Conservation (phyloP, 495 filamentous ascomycete species). For the Letharia columbiana region DNA sequence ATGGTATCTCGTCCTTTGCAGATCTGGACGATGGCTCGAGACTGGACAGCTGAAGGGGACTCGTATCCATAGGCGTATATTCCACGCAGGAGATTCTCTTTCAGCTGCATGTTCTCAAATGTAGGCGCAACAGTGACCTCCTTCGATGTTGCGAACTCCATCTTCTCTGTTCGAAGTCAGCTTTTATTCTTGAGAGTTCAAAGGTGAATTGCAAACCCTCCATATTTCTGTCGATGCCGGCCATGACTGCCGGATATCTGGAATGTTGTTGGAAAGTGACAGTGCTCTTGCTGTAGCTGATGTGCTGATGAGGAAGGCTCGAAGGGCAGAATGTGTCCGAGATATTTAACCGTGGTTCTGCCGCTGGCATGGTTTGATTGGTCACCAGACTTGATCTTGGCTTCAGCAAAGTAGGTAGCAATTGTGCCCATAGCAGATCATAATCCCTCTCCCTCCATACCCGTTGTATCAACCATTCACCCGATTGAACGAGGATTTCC, state of each 20-base stretch:
- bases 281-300: neutral
- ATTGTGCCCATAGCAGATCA: neutral
- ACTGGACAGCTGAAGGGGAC: slow-evolving; percentile 93
- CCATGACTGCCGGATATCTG: slow-evolving; percentile 47
- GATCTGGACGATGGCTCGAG: slow-evolving; percentile 94
- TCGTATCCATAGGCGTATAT: slow-evolving; percentile 99
- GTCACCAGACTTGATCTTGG: neutral
- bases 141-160: slow-evolving; percentile 96
- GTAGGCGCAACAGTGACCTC: slow-evolving; percentile 83
- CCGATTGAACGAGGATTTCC: no score
- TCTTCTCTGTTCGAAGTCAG: slow-evolving; percentile 54
- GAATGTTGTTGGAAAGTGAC: neutral
- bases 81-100: slow-evolving; percentile 91
- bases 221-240: slow-evolving; percentile 84
- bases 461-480: no score
- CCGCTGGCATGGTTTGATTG: slow-evolving; percentile 15
- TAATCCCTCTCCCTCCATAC: no score
- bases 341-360: slow-evolving; percentile 5
- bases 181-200: slow-evolving; percentile 17
- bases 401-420: neutral
- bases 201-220: slow-evolving; percentile 46
- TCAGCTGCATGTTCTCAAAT: slow-evolving; percentile 74
- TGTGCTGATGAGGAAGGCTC: neutral
- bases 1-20: slow-evolving; percentile 98
- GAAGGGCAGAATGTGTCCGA: neutral